Evolutionary conservation across 495 filamentous ascomycete genomes (phyloP), one percentile per base, ranked within the genome.

Genomic region (Sordaria brevicollis): DNA sequence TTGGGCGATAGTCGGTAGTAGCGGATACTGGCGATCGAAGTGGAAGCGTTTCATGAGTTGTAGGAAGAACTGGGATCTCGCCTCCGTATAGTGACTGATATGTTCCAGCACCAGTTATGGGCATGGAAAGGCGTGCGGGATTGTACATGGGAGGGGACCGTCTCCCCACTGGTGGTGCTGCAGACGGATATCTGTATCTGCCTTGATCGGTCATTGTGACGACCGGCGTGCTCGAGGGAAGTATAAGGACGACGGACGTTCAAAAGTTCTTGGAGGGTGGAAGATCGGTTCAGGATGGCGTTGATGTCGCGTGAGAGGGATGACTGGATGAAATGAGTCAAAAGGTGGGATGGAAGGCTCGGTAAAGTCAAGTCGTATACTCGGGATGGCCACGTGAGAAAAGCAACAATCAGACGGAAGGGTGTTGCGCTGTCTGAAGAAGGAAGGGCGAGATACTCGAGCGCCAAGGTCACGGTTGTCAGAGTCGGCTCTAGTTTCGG

Each of bases 71-170:
- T 67, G 82, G 79, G 38, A 82, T 73, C 68, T 84, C 80, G 35
- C 79, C 79, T 70, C 74, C 75, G 69, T 83, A 83, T 62, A 79
- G 79, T 43, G 79, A 75, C 67, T 71, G 78, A 73, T 82, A 82
- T 17, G 49, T 62, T 62, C 79, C 81, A 13, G 76, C 74, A 68
- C 74, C 65, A 34, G 80, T 77, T 69, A 81, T 76, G 43, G 83
- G 83, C 80, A 85, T 74, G 39, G 83, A 84, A 39, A 79, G 75
- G 39, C 83, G 80, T 69, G 82, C 82, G 67, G 82, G 82, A 74
- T 83, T 85, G 73, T 81, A 77, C 35, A 80, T 71, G 19, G 77
- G 74, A 33, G 82, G 81, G 49, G 83, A 84, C 37, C 79, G 79
- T 67, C 83, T 75, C 70, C 78, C 79, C 7, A 62, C 25, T 62